Conservation (phyloP, 139 green algal genomes). For the Chlorella sorokiniana region DNA sequence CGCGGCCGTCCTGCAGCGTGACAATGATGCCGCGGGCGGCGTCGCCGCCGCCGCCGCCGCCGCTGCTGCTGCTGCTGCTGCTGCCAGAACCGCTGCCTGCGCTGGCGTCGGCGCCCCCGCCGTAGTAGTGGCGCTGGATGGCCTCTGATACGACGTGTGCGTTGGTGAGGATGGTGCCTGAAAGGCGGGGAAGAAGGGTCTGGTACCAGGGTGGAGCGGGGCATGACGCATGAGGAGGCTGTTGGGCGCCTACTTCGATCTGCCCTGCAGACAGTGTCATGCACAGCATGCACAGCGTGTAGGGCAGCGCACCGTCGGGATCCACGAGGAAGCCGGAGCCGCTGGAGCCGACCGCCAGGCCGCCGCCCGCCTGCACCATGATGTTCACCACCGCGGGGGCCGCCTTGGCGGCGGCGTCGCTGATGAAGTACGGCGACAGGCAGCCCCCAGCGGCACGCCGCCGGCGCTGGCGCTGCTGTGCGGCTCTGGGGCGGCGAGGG, state of each 20-base stretch:
- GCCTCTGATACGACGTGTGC: slow-evolving; percentile 74
- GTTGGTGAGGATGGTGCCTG: slow-evolving; percentile 81
- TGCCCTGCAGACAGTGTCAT: too few relatives aligned
- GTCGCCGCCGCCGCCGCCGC: not conserved
- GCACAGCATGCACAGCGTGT: not conserved
- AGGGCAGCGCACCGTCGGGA: slow-evolving; percentile 4
- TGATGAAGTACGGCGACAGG: slow-evolving; percentile 59
- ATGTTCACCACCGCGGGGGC: slow-evolving; percentile 66
- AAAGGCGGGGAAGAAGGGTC: not conserved
- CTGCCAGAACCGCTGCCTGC: not conserved
- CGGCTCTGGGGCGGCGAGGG: not conserved
- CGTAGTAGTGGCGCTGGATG: slow-evolving; percentile 10
- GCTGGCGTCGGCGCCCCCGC: slow-evolving; percentile 6
- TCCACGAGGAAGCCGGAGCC: slow-evolving; percentile 74
- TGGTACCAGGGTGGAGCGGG: not conserved
- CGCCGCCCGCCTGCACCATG: slow-evolving; percentile 18
- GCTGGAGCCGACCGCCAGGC: slow-evolving; percentile 14
- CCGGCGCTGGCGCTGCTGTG: not conserved
- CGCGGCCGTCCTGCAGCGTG: slow-evolving; percentile 78
- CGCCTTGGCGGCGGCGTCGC: slow-evolving; percentile 66
- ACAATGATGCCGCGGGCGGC: slow-evolving; percentile 61
- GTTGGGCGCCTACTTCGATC: too few relatives aligned
- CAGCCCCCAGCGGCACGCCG: slow-evolving; percentile 21
- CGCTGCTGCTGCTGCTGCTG: not conserved
- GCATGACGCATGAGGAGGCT: not conserved